Conservation (phyloP, 805 yeast genomes). For the Ogataea corticis region DNA sequence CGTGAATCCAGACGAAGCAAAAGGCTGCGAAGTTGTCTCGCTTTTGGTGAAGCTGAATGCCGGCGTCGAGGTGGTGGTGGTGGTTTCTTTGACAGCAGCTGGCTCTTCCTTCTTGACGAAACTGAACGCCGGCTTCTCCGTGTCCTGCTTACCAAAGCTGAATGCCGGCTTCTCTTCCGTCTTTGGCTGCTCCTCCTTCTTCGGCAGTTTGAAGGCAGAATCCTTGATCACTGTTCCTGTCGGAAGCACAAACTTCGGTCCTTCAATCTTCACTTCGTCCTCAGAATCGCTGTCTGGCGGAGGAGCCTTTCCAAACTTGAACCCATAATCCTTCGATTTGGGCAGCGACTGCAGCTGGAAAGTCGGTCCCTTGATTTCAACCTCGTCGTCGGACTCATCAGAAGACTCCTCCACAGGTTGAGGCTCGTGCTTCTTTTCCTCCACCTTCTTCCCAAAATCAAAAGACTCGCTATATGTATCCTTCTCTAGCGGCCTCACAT, state of each 20-base stretch:
- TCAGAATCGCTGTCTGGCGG: slow-evolving; percentile 47
- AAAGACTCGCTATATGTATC: slow-evolving; percentile 1
- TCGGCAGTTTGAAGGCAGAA: slow-evolving; percentile 32
- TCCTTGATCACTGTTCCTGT: slow-evolving; percentile 38
- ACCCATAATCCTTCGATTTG: slow-evolving; percentile 50
- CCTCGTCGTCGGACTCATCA: slow-evolving; percentile 23
- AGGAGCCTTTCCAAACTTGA: slow-evolving; percentile 43
- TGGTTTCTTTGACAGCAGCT: neutral
- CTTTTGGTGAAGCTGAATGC: slow-evolving; percentile 19
- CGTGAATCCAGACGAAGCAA: slow-evolving; percentile 3
- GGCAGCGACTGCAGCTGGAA: slow-evolving; percentile 53
- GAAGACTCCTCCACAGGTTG: neutral
- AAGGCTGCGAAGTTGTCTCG: neutral
- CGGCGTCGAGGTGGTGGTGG: slow-evolving; percentile 13
- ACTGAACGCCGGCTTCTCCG: neutral
- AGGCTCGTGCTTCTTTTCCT: neutral
- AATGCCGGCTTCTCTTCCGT: slow-evolving; percentile 11
- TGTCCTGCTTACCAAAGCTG: neutral
- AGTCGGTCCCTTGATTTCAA: slow-evolving; percentile 51
- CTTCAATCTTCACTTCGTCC: slow-evolving; percentile 66
- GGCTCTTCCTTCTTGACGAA: slow-evolving; percentile 4
- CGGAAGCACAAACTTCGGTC: slow-evolving; percentile 61
- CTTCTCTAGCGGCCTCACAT: slow-evolving; percentile 17
- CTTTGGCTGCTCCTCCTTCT: slow-evolving; percentile 7
- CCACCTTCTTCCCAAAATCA: neutral